Conservation (phyloP, 1,284 basidiomycete genomes). For the Rhizoctonia solani region DNA sequence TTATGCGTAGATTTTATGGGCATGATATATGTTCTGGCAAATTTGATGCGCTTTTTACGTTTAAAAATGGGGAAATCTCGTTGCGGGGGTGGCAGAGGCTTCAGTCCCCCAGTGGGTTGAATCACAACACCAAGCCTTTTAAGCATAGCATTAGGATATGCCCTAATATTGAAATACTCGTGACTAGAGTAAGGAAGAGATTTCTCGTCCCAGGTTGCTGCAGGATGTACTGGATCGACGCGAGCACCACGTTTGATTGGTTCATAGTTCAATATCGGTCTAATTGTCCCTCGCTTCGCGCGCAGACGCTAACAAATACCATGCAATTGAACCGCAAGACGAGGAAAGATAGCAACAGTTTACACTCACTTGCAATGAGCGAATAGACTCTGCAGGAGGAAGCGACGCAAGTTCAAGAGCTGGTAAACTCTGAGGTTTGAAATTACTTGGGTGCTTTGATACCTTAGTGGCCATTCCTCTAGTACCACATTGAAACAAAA, state of each 20-base stretch:
- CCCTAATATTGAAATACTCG: constrained; percentile 6
- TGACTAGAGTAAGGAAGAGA: neutral
- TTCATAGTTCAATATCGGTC: constrained; percentile 9
- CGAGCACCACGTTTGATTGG: neutral
- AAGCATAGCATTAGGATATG: constrained; percentile 19
- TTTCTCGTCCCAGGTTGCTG: neutral
- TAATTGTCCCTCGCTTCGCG: constrained; percentile 17
- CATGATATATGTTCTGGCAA: constrained; percentile 7
- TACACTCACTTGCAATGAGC: constrained; percentile 10
- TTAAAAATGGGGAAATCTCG: constrained; percentile 4
- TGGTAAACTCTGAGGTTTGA: neutral
- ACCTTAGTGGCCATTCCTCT: neutral
- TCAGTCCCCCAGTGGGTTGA: neutral
- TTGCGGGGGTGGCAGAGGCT: constrained; percentile 8
- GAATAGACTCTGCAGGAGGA: constrained; percentile 10
- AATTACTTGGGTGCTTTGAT: neutral
- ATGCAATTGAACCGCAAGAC: no score
- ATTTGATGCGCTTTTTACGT: constrained; percentile 7
- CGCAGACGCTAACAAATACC: neutral
- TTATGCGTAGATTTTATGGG: constrained; percentile 13
- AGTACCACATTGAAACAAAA: neutral
- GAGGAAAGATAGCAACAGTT: neutral
- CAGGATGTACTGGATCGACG: constrained; percentile 15
- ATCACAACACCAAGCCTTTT: constrained; percentile 6
- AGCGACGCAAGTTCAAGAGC: constrained; percentile 12